These are phyloP conservation scores for Globisporangium echinulatum DNA, from an alignment of 352 stramenopile genomes.

Conservation along the genomic window DNA sequence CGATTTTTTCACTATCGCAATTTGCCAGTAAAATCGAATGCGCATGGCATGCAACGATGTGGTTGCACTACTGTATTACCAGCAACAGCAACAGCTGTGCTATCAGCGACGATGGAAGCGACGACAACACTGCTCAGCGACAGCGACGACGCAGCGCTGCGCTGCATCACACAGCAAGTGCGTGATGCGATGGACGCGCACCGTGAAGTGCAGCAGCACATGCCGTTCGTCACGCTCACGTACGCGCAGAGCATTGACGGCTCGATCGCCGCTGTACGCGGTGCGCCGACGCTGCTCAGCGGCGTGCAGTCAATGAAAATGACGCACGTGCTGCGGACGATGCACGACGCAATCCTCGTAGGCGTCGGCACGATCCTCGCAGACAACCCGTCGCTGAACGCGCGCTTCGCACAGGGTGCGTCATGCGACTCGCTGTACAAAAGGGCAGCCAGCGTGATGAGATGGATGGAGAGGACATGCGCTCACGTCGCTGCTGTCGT, in stretches of 20 bases:
- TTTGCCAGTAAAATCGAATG: no score
- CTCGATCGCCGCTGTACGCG: slow-evolving; percentile 59
- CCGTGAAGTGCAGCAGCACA: neutral
- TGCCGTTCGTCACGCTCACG: slow-evolving; percentile 73
- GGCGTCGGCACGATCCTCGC: slow-evolving; percentile 78
- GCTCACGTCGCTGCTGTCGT: neutral
- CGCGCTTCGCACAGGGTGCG: slow-evolving; percentile 49
- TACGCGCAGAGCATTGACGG: slow-evolving; percentile 90
- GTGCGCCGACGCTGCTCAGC: slow-evolving; percentile 65
- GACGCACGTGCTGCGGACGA: slow-evolving; percentile 80
- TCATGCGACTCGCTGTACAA: neutral
- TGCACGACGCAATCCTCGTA: slow-evolving; percentile 86
- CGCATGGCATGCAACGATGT: no score
- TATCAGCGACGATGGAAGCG: neutral
- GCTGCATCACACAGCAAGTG: slow-evolving; percentile 5
- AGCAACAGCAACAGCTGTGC: neutral
- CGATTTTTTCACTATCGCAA: neutral
- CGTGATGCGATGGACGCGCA: slow-evolving; percentile 4
- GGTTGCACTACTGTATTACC: neutral
- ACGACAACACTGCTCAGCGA: neutral
- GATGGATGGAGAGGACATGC: neutral
- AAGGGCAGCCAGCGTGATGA: neutral
- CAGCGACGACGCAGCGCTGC: slow-evolving; percentile 3
- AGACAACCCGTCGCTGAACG: slow-evolving; percentile 86
- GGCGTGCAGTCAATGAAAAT: slow-evolving; percentile 73